phyloP scores from a whole-genome alignment of 2,329 filamentous ascomycete species.

The Alternaria panax region DNA sequence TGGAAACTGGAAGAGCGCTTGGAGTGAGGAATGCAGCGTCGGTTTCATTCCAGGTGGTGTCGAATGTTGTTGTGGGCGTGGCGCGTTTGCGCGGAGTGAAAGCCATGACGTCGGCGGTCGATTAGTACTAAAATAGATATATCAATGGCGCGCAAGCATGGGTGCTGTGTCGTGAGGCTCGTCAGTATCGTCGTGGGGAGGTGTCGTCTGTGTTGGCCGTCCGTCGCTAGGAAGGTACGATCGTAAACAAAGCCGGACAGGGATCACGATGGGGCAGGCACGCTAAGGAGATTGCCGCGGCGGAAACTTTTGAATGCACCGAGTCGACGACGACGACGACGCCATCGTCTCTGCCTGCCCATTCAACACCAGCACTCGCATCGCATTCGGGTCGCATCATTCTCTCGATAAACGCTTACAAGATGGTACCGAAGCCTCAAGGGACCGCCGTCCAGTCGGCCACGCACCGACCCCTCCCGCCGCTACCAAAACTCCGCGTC shows the following conservation, averaged over 20 bases:
- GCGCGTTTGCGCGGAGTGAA: constrained; percentile 43
- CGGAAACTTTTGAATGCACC: constrained; percentile 25
- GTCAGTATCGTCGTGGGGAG: constrained; percentile 11
- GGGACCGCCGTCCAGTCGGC: constrained; percentile 43
- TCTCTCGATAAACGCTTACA: constrained; percentile 13
- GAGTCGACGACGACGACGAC: constrained; percentile 6
- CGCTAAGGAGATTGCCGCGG: constrained; percentile 22
- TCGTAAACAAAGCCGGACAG: constrained; percentile 23
- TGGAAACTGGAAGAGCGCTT: constrained; percentile 50
- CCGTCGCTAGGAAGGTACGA: constrained; percentile 18
- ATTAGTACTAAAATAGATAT: neutral
- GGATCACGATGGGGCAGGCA: constrained; percentile 14
- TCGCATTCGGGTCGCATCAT: neutral
- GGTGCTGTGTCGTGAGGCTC: constrained; percentile 4
- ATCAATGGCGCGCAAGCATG: constrained; percentile 13
- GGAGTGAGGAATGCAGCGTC: constrained; percentile 54
- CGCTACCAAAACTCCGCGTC: constrained; percentile 69
- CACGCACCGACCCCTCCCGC: constrained; percentile 62
- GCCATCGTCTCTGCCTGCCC: constrained; percentile 6
- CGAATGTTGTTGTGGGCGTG: constrained; percentile 34
- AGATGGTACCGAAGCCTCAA: constrained; percentile 50
- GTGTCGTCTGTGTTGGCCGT: constrained; percentile 17
- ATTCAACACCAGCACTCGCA: constrained; percentile 1
- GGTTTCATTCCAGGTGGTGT: constrained; percentile 51
- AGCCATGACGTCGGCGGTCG: constrained; percentile 29